These are phyloP conservation scores for Leccinum variicolor DNA, from an alignment of 768 basidiomycete genomes.

Conservation along the genomic window DNA sequence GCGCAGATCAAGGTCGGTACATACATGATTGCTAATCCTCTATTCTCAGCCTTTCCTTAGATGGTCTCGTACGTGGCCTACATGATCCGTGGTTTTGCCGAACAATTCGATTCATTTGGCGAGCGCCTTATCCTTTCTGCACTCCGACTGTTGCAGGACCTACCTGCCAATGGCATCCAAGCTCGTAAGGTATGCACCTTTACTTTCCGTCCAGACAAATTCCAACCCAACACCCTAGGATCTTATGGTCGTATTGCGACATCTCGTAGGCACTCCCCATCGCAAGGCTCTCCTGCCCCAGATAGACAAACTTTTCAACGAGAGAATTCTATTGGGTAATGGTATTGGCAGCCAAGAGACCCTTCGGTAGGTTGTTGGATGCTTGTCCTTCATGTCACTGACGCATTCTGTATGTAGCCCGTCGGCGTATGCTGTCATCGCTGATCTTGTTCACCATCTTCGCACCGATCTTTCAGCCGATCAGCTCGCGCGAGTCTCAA, in stretches of 20 bases:
- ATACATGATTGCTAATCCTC: not conserved
- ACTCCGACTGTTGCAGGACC: slow-evolving; percentile 89
- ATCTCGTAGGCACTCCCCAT: slow-evolving; percentile 77
- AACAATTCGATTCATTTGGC: slow-evolving; percentile 68
- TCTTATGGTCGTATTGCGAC: slow-evolving; percentile 87
- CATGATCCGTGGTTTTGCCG: slow-evolving; percentile 68
- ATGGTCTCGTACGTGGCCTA: slow-evolving; percentile 92
- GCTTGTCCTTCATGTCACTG: not conserved
- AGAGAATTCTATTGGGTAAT: slow-evolving; percentile 82
- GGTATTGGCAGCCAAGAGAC: slow-evolving; percentile 84
- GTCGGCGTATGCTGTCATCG: slow-evolving; percentile 81
- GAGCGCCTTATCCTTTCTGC: slow-evolving; percentile 78
- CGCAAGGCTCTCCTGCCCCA: slow-evolving; percentile 75
- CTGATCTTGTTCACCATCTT: slow-evolving; percentile 91
- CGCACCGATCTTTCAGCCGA: slow-evolving; percentile 73
- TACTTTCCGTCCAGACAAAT: not conserved
- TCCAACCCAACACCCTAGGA: slow-evolving; percentile 49
- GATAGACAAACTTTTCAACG: slow-evolving; percentile 88
- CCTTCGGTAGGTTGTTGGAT: slow-evolving; percentile 51
- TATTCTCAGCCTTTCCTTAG: slow-evolving; percentile 36
- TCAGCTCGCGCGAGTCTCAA: slow-evolving; percentile 75
- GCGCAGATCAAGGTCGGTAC: slow-evolving; percentile 82
- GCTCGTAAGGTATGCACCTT: slow-evolving; percentile 64
- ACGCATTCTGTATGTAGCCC: slow-evolving; percentile 48
- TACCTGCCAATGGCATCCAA: slow-evolving; percentile 79